These are phyloP conservation scores for Corrigiola litoralis DNA, from an alignment of 179 eudicot genomes.

Conservation along the genomic window DNA sequence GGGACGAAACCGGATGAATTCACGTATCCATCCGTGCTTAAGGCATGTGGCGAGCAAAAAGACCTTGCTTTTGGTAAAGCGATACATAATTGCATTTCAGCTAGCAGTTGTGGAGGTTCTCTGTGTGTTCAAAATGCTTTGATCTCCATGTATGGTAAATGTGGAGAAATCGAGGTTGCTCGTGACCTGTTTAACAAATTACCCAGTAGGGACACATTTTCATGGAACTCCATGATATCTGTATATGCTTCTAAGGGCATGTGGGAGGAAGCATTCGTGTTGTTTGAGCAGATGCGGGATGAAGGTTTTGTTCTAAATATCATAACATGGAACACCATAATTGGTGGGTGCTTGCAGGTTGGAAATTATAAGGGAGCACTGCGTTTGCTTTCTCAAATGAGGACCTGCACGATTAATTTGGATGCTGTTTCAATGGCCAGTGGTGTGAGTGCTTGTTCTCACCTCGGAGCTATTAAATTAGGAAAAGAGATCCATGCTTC, in stretches of 20 bases:
- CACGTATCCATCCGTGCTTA: constrained; percentile 76
- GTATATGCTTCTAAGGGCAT: constrained; percentile 61
- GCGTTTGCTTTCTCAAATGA: constrained; percentile 51
- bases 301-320: constrained; percentile 43
- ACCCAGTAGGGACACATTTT: constrained; percentile 55
- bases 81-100: constrained; percentile 48
- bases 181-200: constrained; percentile 54
- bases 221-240: constrained; percentile 85
- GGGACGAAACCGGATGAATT: constrained; percentile 70
- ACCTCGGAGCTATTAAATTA: constrained; percentile 31
- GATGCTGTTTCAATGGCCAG: constrained; percentile 66
- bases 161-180: constrained; percentile 69
- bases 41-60: constrained; percentile 73
- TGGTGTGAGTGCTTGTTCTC: constrained; percentile 82
- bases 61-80: constrained; percentile 59
- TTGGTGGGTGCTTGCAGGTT: constrained; percentile 65
- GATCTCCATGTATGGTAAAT: constrained; percentile 81
- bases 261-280: constrained; percentile 68
- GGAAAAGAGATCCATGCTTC: constrained; percentile 79
- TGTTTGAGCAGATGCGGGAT: constrained; percentile 53
- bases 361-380: constrained; percentile 55
- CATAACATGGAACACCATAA: constrained; percentile 79
- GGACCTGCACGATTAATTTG: constrained; percentile 29
- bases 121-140: constrained; percentile 76
- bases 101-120: constrained; percentile 31